Conservation (phyloP, 257 asterid species). For the Leptodermis oblonga region DNA sequence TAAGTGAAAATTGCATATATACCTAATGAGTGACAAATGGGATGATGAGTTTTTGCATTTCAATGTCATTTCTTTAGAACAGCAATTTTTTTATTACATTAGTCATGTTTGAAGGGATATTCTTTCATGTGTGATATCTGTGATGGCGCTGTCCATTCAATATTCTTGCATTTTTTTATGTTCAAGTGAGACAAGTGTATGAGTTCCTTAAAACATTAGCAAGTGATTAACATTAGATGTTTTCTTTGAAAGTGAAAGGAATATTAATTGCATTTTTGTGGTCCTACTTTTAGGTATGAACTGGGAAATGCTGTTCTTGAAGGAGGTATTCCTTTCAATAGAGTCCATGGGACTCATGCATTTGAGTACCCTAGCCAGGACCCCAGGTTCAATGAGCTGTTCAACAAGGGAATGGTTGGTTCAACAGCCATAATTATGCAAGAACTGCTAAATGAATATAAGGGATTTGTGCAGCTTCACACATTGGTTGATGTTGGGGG, state of each 20-base stretch:
- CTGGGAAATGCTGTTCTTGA: conserved; percentile 17
- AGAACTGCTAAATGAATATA: conserved; percentile 8
- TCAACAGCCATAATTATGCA: conserved; percentile 11
- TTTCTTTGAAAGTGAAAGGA: neutral
- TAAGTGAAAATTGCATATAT: neutral
- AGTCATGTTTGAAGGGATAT: neutral
- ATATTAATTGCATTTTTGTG: neutral
- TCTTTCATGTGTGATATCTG: neutral
- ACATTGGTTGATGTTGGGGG: conserved; percentile 18
- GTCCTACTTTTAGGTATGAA: conserved; percentile 10
- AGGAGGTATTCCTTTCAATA: conserved; percentile 20
- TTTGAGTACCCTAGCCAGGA: conserved; percentile 20
- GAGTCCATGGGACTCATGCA: conserved; percentile 22
- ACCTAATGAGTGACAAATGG: neutral
- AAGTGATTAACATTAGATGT: neutral
- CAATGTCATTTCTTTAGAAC: neutral
- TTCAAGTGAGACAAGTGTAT: neutral
- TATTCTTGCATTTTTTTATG: neutral
- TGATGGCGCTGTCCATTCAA: neutral
- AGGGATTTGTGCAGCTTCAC: conserved; percentile 5
- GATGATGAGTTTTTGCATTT: neutral
- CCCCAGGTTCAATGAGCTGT: conserved; percentile 16
- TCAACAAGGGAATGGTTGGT: conserved; percentile 18
- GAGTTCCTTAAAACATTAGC: neutral
- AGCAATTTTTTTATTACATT: neutral